These are phyloP conservation scores for Fraxinus angustifolia DNA, from an alignment of 305 asterid species.

Conservation along the genomic window DNA sequence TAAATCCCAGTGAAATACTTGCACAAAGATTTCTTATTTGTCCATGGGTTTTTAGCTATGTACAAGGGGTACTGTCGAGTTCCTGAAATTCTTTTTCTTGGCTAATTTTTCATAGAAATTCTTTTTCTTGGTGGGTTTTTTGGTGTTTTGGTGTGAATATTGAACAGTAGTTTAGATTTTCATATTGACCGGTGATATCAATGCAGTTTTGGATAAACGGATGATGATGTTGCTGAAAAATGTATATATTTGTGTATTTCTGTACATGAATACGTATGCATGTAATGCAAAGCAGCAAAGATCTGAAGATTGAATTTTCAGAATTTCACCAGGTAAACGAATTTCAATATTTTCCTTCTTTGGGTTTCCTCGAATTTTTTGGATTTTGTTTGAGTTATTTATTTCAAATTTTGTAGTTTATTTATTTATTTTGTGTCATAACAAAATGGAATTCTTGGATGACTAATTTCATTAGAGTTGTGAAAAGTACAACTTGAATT, in stretches of 20 bases:
- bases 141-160: conserved; percentile 22
- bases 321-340: conserved; percentile 39
- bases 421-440: background rate
- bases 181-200: conserved; percentile 38
- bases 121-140: conserved; percentile 15
- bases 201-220: conserved; percentile 41
- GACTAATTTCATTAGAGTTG: conserved; percentile 17
- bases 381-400: conserved; percentile 8
- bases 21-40: background rate
- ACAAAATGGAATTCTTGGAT: conserved; percentile 9
- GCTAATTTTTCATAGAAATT: background rate
- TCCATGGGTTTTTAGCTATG: background rate
- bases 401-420: conserved; percentile 3
- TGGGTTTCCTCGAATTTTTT: conserved; percentile 6
- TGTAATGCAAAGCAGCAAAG: conserved; percentile 42
- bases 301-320: conserved; percentile 42
- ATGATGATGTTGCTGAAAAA: conserved; percentile 22
- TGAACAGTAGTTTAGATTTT: conserved; percentile 19
- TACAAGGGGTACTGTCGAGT: conserved; percentile 1
- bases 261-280: conserved; percentile 28
- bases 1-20: background rate
- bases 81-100: conserved; percentile 16
- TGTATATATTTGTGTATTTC: background rate
- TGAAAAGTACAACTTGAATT: conserved; percentile 19
- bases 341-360: background rate